Conservation (phyloP, 176 grass and related monocot species). For the barley (Hordeum vulgare) region DNA sequence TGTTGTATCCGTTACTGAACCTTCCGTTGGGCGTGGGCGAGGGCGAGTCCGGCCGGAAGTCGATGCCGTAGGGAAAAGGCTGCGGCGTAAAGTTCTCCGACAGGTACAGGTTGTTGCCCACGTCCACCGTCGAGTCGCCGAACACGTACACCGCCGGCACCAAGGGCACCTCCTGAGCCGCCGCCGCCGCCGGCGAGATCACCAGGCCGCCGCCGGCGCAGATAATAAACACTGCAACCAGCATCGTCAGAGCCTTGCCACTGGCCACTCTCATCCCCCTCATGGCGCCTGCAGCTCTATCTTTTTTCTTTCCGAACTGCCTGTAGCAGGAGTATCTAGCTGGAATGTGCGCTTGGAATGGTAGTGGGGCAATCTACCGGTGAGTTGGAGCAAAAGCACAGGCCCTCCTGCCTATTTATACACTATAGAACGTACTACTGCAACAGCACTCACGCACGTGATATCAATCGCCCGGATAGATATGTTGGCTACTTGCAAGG, state of each 20-base stretch:
- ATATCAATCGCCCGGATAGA: not conserved
- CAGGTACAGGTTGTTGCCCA: slow-evolving; percentile 46
- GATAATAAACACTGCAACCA: not conserved
- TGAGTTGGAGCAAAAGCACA: not conserved
- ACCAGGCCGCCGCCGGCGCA: not conserved
- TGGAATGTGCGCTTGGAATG: slow-evolving; percentile 45
- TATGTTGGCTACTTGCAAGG: not conserved
- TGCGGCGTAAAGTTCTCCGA: slow-evolving; percentile 12
- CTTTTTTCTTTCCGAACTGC: not conserved
- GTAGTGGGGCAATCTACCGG: slow-evolving; percentile 4
- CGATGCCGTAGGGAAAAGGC: slow-evolving; percentile 39
- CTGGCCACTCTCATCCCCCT: not conserved
- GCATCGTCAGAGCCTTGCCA: slow-evolving; percentile 1
- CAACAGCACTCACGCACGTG: not conserved
- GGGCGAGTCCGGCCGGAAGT: slow-evolving; percentile 33
- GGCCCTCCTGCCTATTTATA: not conserved
- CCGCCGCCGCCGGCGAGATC: not conserved
- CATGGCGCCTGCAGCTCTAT: slow-evolving; percentile 1
- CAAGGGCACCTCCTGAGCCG: slow-evolving; percentile 28
- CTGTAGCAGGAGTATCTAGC: not conserved
- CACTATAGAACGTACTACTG: not conserved
- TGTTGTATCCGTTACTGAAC: slow-evolving; percentile 74
- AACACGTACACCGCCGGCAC: slow-evolving; percentile 62
- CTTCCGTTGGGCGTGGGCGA: slow-evolving; percentile 39
- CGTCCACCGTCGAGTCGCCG: slow-evolving; percentile 55